Percentiles rank a stretch among this genome's conserved stretches.
phyloP scores from a whole-genome alignment of 2,329 filamentous ascomycete species.

The Sclerotinia subarctica region DNA sequence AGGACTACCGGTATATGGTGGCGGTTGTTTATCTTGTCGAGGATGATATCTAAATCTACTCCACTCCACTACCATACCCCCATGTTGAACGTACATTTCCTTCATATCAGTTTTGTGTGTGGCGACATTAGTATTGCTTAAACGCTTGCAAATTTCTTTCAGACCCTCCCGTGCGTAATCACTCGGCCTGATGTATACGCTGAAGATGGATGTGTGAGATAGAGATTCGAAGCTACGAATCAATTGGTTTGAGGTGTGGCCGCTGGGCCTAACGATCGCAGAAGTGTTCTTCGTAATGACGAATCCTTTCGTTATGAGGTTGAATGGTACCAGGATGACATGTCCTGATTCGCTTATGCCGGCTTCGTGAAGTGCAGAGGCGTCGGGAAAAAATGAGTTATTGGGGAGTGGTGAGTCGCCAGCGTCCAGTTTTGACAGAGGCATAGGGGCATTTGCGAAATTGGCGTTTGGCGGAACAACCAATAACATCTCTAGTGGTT shows the following conservation, averaged over 20 bases:
- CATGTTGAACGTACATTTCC: not conserved
- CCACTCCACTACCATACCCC: not conserved
- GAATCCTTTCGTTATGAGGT: not conserved
- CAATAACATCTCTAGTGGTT: not conserved
- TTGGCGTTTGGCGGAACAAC: not conserved
- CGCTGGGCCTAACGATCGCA: not conserved
- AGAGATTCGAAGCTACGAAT: not conserved
- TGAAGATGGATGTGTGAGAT: not conserved
- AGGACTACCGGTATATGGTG: too few species aligned
- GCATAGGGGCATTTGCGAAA: not conserved
- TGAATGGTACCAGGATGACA: not conserved
- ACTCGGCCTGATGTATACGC: not conserved
- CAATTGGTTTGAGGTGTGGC: not conserved
- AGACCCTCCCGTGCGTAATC: not conserved
- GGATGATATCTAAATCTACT: too few species aligned
- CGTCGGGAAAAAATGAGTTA: not conserved
- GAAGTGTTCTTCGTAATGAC: not conserved
- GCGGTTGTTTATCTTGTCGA: too few species aligned
- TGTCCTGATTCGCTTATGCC: not conserved
- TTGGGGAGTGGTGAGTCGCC: not conserved
- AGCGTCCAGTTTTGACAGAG: not conserved
- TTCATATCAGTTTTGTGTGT: not conserved
- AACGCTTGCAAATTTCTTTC: not conserved
- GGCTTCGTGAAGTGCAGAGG: not conserved
- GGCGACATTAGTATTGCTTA: not conserved